Conservation (phyloP, 345 rosid genomes). For the Microcos paniculata region DNA sequence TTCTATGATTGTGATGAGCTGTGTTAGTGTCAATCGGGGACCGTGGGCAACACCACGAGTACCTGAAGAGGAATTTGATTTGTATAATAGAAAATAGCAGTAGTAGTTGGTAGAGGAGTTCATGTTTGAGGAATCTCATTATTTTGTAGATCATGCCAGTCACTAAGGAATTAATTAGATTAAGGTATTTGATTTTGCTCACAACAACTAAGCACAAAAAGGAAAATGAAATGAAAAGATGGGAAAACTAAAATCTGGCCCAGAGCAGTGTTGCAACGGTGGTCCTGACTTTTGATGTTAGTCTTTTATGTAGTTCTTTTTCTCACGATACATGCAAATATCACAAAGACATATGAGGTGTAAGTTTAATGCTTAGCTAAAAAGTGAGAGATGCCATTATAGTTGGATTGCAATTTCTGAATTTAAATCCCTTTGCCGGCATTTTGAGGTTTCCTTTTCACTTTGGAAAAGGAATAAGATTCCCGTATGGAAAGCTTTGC, state of each 20-base stretch:
- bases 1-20: neutral
- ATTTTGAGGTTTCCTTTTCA: neutral
- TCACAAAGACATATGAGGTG: neutral
- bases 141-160: slow-evolving; percentile 6
- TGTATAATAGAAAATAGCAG: neutral
- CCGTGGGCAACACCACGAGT: neutral
- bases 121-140: slow-evolving; percentile 3
- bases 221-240: neutral
- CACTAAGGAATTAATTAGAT: neutral
- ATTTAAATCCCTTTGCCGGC: neutral
- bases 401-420: slow-evolving; percentile 10
- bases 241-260: too few species aligned
- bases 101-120: neutral
- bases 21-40: neutral
- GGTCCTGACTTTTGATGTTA: neutral
- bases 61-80: neutral
- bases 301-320: neutral
- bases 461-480: neutral
- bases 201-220: neutral
- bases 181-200: neutral
- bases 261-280: neutral
- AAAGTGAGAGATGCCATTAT: neutral
- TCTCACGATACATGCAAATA: neutral
- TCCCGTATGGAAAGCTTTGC: neutral
- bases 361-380: neutral